Base-by-base conservation (phyloP, 1,284 basidiomycete genomes). In the Pseudozyma sp. region DNA sequence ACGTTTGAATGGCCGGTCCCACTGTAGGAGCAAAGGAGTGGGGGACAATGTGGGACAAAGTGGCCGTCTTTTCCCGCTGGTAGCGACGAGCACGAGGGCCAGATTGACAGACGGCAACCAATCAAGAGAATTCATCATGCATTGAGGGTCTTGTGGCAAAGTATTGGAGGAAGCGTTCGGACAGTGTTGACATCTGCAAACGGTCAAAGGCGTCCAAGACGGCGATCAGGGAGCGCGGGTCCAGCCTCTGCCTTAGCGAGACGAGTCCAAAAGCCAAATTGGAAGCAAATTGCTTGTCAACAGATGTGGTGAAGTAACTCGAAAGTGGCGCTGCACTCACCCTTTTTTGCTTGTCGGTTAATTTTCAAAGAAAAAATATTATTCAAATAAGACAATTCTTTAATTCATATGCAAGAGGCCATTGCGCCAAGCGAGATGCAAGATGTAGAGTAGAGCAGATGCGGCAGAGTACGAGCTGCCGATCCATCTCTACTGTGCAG, bases 171-270 rank as follows among this genome's bases (percentile, higher is more conserved):
- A 24, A 24, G 24, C 13, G 11, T 45, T 29, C 13, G 40, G 19
- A 19, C 40, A 14, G 40, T 17, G 40, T 42, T 16, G 40, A 24
- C 24, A 24, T 24, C 24, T 24, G 24, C 24, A 24, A 24, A 14
- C 13, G 30, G 30, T 4, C 45, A 5, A 13, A 33, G 33, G n/a
- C 30, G 45, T 47, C 45, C 17, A 47, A 47, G 10, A 47, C 30
- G 45, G 45, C 45, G 45, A 47, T 47, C 45, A 47, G 45, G 9
- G 16, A 33, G 11, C 14, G 30, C 29, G 45, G 45, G 14, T 47
- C 30, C 45, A 29, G 14, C 40, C 13, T 7, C n/a, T 47, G 30
- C 30, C 16, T 13, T 47, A 30, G 30, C 45, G 30, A 33, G 29
- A n/a, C 14, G 14, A 33, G 11, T 8, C 4, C 10, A 47, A 6